Percentiles rank a stretch among this genome's conserved stretches.
Conservation (phyloP, 495 filamentous ascomycete species). For the Penicillium daleae region DNA sequence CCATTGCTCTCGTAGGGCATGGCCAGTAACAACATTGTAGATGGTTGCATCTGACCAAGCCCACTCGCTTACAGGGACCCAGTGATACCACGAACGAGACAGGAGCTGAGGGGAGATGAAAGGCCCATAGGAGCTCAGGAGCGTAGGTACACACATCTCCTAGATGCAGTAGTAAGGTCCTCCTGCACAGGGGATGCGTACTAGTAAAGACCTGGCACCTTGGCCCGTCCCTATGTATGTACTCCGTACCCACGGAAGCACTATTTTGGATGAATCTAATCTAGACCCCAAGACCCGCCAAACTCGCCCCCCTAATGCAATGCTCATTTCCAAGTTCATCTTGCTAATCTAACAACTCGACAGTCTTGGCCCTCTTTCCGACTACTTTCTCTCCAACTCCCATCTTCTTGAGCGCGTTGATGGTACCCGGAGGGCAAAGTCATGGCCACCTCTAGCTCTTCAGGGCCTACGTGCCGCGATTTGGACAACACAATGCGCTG, state of each 20-base stretch:
- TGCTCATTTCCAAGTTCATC: constrained; percentile 15
- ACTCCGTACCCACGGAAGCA: background rate
- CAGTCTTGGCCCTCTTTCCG: constrained; percentile 17
- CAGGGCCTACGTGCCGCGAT: constrained; percentile 34
- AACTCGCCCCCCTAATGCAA: constrained; percentile 1
- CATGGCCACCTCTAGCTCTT: constrained; percentile 34
- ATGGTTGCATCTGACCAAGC: constrained; percentile 25
- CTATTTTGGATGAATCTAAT: constrained; percentile 30
- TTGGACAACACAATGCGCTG: constrained; percentile 50
- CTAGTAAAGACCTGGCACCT: constrained; percentile 1
- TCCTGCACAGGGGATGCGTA: constrained; percentile 32
- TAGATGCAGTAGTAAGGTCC: constrained; percentile 28
- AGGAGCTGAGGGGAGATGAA: background rate
- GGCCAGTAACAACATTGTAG: constrained; percentile 24
- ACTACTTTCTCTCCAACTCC: constrained; percentile 18
- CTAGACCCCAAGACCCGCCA: constrained; percentile 20
- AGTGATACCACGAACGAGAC: constrained; percentile 4
- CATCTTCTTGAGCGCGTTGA: constrained; percentile 19
- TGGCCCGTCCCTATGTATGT: background rate
- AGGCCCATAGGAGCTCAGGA: constrained; percentile 23
- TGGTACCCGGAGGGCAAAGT: constrained; percentile 32
- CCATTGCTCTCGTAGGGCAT: constrained; percentile 17
- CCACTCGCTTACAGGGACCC: constrained; percentile 33
- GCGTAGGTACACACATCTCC: constrained; percentile 17
- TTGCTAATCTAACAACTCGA: constrained; percentile 16